These are phyloP conservation scores for Castanea crenata DNA, from an alignment of 306 rosid species.

Conservation along the genomic window DNA sequence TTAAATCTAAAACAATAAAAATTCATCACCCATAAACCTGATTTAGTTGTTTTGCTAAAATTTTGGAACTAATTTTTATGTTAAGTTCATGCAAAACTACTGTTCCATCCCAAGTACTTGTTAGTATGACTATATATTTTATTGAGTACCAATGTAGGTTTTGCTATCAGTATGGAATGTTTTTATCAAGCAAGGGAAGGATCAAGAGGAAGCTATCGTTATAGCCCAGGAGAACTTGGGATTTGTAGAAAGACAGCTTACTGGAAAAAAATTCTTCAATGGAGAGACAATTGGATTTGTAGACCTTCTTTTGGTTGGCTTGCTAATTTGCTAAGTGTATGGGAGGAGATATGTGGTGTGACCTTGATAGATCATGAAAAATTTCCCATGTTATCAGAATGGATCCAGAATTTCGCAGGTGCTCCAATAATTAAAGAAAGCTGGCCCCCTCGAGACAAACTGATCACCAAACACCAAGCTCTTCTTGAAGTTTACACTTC, in stretches of 20 bases:
- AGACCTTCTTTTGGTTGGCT: constrained; percentile 35
- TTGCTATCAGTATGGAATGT: not conserved
- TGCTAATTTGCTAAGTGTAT: not conserved
- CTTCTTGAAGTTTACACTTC: not conserved
- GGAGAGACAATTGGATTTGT: constrained; percentile 21
- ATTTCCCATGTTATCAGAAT: constrained; percentile 19
- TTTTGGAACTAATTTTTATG: no score
- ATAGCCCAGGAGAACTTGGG: constrained; percentile 15
- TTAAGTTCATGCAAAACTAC: no score
- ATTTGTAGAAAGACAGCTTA: constrained; percentile 21
- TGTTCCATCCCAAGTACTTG: not conserved
- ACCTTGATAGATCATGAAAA: constrained; percentile 11
- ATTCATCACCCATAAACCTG: no score
- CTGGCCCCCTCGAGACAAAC: constrained; percentile 30
- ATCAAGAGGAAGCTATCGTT: constrained; percentile 27
- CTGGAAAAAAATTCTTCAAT: constrained; percentile 26
- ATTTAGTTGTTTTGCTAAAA: no score
- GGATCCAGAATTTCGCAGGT: constrained; percentile 21
- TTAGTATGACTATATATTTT: not conserved
- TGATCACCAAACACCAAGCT: constrained; percentile 18
- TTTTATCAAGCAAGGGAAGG: constrained; percentile 17
- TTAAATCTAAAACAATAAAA: no score
- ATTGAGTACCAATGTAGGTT: not conserved
- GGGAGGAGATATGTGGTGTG: constrained; percentile 11
- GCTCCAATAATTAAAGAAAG: constrained; percentile 27